A percentile compares a stretch with the other conserved stretches of the same genome.
These are phyloP conservation scores for Bretziella fagacearum DNA, from an alignment of 2,329 filamentous ascomycete species.

Conservation along the genomic window DNA sequence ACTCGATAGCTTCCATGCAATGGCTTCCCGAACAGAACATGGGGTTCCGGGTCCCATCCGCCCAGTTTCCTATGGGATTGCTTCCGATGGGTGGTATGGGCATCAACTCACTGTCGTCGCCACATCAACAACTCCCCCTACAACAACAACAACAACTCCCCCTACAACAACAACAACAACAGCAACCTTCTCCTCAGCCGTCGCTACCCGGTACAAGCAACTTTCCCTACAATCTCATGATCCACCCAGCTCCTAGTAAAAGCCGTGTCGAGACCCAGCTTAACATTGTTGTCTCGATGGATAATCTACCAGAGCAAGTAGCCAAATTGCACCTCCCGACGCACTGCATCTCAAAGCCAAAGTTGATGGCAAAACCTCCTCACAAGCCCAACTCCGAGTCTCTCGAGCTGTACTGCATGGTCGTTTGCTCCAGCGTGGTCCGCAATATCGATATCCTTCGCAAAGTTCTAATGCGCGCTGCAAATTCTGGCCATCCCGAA, in stretches of 20 bases:
- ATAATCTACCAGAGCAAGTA: slow-evolving; percentile 55
- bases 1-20: slow-evolving; percentile 6
- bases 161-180: background rate
- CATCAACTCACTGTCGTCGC: background rate
- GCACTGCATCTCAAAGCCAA: slow-evolving; percentile 87
- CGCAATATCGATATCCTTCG: slow-evolving; percentile 48
- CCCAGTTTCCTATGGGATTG: slow-evolving; percentile 10
- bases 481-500: slow-evolving; percentile 23
- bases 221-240: slow-evolving; percentile 13
- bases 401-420: slow-evolving; percentile 59
- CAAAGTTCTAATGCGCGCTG: slow-evolving; percentile 46
- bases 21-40: slow-evolving; percentile 11
- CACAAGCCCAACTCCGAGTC: slow-evolving; percentile 53
- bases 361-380: slow-evolving; percentile 60
- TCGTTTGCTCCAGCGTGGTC: slow-evolving; percentile 91
- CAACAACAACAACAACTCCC: slow-evolving; percentile 4
- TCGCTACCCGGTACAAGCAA: background rate
- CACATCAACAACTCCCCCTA: too few relatives aligned
- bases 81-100: slow-evolving; percentile 8
- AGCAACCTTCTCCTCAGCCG: background rate
- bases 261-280: slow-evolving; percentile 86
- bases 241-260: slow-evolving; percentile 14
- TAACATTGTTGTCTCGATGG: slow-evolving; percentile 64
- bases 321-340: slow-evolving; percentile 72
- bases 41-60: slow-evolving; percentile 2